These are phyloP conservation scores for Geosiphon pyriformis DNA, from an alignment of 192 early-diverging fungal genomes.

Conservation along the genomic window DNA sequence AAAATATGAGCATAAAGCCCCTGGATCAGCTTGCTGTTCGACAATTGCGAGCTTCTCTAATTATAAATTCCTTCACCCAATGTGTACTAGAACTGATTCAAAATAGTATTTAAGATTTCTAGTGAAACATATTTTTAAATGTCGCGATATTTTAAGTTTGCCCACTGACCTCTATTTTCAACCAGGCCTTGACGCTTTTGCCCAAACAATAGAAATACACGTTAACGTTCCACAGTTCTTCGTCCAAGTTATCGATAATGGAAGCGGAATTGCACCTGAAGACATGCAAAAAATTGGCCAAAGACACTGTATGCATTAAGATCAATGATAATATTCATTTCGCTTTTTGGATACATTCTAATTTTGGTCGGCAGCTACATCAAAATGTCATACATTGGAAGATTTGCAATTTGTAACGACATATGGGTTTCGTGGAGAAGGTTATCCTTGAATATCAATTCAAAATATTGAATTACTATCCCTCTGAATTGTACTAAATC, in stretches of 20 bases:
- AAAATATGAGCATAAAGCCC: conserved; percentile 30
- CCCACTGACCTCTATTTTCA: not conserved
- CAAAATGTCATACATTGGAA: conserved; percentile 43
- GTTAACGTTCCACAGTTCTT: conserved; percentile 38
- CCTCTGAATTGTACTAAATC: no score
- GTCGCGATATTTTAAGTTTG: not conserved
- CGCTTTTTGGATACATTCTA: not conserved
- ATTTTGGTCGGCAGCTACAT: conserved; percentile 42
- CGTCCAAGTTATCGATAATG: conserved; percentile 59
- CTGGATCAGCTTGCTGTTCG: conserved; percentile 27
- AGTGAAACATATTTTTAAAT: not conserved
- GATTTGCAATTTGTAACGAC: conserved; percentile 39
- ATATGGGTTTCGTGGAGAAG: conserved; percentile 72
- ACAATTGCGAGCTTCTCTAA: conserved; percentile 34
- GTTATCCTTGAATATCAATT: conserved; percentile 37
- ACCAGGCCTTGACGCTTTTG: conserved; percentile 55
- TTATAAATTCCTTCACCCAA: conserved; percentile 38
- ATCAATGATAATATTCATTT: not conserved
- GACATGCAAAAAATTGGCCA: conserved; percentile 46
- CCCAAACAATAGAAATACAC: conserved; percentile 44
- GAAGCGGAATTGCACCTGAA: conserved; percentile 45
- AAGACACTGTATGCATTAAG: conserved; percentile 32
- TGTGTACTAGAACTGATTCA: conserved; percentile 58
- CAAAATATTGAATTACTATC: no score
- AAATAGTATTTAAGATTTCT: conserved; percentile 39